A percentile compares a stretch with the other conserved stretches of the same genome.
phyloP scores from a whole-genome alignment of 345 rosid genomes.

The Camelina sativa region DNA sequence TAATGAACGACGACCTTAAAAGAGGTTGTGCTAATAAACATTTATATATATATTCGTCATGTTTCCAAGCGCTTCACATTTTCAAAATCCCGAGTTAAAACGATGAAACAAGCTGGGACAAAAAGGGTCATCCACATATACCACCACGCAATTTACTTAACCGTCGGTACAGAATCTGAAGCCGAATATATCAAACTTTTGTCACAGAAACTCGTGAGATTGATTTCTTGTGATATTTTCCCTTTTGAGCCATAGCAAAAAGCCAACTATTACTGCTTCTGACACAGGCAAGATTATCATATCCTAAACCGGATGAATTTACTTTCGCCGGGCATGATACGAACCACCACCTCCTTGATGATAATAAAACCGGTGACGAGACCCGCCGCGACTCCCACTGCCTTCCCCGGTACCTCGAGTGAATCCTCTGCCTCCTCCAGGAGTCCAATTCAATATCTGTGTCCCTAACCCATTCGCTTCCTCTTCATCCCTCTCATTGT shows the following conservation, averaged over 20 bases:
- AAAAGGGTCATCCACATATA: slow-evolving; percentile 22
- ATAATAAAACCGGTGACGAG: slow-evolving; percentile 69
- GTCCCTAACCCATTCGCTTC: slow-evolving; percentile 77
- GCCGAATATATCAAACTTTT: not conserved
- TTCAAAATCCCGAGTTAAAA: slow-evolving; percentile 21
- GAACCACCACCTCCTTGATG: slow-evolving; percentile 75
- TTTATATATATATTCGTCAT: not conserved
- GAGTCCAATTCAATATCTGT: slow-evolving; percentile 75
- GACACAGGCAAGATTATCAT: not conserved
- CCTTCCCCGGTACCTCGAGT: slow-evolving; percentile 67
- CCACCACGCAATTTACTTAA: slow-evolving; percentile 22
- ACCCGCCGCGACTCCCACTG: slow-evolving; percentile 61
- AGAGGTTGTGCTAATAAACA: slow-evolving; percentile 9
- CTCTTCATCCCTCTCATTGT: slow-evolving; percentile 96
- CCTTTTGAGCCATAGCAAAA: slow-evolving; percentile 13
- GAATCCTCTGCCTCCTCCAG: slow-evolving; percentile 57
- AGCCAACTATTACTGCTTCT: slow-evolving; percentile 7
- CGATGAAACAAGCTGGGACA: slow-evolving; percentile 23
- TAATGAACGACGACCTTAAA: no score
- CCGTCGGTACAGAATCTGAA: not conserved
- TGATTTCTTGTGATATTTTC: slow-evolving; percentile 11
- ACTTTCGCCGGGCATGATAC: slow-evolving; percentile 74
- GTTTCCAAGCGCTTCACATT: slow-evolving; percentile 18
- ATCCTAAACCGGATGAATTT: not conserved
- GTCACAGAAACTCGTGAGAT: slow-evolving; percentile 1